phyloP scores from a whole-genome alignment of 163 green algal genomes.

The Chlorella variabilis region DNA sequence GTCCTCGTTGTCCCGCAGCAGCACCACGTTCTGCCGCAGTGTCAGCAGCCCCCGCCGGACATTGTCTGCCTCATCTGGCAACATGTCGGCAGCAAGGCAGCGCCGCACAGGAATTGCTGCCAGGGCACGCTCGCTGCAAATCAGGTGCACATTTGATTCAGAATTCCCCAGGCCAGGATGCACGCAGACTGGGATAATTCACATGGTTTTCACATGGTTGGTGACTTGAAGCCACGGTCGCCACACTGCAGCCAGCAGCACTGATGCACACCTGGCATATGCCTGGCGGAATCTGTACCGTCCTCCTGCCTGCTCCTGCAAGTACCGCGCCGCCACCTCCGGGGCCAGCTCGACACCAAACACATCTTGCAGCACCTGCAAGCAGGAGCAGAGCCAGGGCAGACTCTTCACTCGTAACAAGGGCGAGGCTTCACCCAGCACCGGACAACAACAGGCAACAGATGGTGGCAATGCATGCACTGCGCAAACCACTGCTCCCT shows the following conservation, averaged over 20 bases:
- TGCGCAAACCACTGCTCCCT: too few relatives aligned
- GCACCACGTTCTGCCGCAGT: slow-evolving; percentile 86
- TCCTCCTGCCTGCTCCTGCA: slow-evolving; percentile 51
- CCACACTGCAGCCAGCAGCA: not conserved
- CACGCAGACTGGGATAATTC: too few relatives aligned
- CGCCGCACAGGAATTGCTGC: slow-evolving; percentile 17
- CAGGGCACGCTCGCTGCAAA: slow-evolving; percentile 51
- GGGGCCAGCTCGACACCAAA: slow-evolving; percentile 60
- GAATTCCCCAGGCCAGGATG: too few relatives aligned
- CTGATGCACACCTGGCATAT: slow-evolving; percentile 46
- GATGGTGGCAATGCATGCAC: too few relatives aligned
- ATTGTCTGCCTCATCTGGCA: slow-evolving; percentile 61
- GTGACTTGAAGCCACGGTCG: too few relatives aligned
- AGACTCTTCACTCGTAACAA: too few relatives aligned
- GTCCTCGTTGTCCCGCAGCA: slow-evolving; percentile 79
- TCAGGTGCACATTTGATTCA: too few relatives aligned
- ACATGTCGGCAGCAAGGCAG: slow-evolving; percentile 36
- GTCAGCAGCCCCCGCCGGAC: slow-evolving; percentile 75
- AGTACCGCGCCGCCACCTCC: slow-evolving; percentile 66
- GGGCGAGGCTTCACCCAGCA: too few relatives aligned
- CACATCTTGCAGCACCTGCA: slow-evolving; percentile 24
- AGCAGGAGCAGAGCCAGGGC: not conserved
- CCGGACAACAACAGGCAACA: too few relatives aligned
- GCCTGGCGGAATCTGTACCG: slow-evolving; percentile 61
- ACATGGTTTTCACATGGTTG: too few relatives aligned